Conservation (phyloP, 1,284 basidiomycete species). For the Ganoderma resinaceum region DNA sequence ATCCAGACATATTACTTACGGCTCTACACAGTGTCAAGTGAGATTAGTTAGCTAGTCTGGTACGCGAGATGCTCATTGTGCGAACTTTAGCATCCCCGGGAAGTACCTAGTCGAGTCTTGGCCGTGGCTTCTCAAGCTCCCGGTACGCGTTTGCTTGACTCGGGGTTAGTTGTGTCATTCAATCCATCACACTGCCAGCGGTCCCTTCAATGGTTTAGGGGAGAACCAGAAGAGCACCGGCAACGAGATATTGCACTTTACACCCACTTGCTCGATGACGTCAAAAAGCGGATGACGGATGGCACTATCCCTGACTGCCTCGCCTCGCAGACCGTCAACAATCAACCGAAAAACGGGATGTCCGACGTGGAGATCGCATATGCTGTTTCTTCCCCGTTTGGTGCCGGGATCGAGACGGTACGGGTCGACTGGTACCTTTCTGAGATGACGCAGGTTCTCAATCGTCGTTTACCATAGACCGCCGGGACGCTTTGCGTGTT, state of each 20-base stretch:
- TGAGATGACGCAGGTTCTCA: not conserved
- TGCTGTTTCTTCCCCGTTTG: slow-evolving; percentile 53
- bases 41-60: not conserved
- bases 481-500: slow-evolving; percentile 49
- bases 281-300: slow-evolving; percentile 50
- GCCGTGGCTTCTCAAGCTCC: slow-evolving; percentile 57
- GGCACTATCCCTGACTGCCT: slow-evolving; percentile 53
- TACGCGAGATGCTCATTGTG: not conserved
- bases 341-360: slow-evolving; percentile 50
- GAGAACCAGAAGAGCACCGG: slow-evolving; percentile 48
- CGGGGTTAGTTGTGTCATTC: no score
- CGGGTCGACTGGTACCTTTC: slow-evolving; percentile 5
- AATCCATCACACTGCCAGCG: slow-evolving; percentile 30
- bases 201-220: slow-evolving; percentile 53
- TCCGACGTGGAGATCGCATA: slow-evolving; percentile 55
- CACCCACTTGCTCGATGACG: slow-evolving; percentile 52
- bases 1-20: not conserved
- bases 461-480: slow-evolving; percentile 39
- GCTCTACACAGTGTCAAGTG: slow-evolving; percentile 44
- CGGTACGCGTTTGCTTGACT: slow-evolving; percentile 35
- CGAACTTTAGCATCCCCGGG: slow-evolving; percentile 51
- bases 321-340: slow-evolving; percentile 48
- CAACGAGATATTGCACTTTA: slow-evolving; percentile 52
- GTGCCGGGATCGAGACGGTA: slow-evolving; percentile 58
- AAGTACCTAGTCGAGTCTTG: slow-evolving; percentile 60